These are phyloP conservation scores for Diversispora epigaea DNA, from an alignment of 192 early-diverging fungal species.

Conservation along the genomic window DNA sequence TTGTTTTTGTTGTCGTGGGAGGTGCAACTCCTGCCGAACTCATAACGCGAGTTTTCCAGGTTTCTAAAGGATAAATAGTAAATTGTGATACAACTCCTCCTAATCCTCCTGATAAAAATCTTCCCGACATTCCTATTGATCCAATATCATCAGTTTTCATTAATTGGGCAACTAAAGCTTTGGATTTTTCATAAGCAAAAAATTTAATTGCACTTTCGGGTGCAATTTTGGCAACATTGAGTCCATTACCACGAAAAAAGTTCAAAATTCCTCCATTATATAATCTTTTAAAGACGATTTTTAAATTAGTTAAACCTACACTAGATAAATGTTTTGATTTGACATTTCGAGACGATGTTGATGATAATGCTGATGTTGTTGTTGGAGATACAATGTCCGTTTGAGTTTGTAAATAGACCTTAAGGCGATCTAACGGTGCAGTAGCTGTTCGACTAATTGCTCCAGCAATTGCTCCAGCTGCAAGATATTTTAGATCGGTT, in stretches of 20 bases:
- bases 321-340: too few relatives aligned
- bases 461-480: constrained; percentile 71
- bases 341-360: too few relatives aligned
- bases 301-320: background rate
- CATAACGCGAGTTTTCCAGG: constrained; percentile 75
- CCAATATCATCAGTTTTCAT: constrained; percentile 28
- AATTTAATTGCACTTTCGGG: constrained; percentile 79
- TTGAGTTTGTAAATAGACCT: constrained; percentile 50
- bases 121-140: constrained; percentile 50
- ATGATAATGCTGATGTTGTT: too few relatives aligned
- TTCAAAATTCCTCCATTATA: constrained; percentile 65
- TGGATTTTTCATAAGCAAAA: constrained; percentile 67
- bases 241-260: constrained; percentile 75
- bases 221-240: constrained; percentile 76
- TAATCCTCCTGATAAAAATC: constrained; percentile 71
- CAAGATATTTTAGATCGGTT: constrained; percentile 60
- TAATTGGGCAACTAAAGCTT: constrained; percentile 45
- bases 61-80: constrained; percentile 75
- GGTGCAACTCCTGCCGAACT: constrained; percentile 46
- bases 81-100: constrained; percentile 73
- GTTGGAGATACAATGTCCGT: background rate
- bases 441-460: constrained; percentile 67
- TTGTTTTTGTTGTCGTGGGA: too few relatives aligned
- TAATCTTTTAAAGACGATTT: constrained; percentile 50
- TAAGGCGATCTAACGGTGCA: constrained; percentile 74